These are phyloP conservation scores for Ophiosphaerella herpotricha DNA, from an alignment of 2,329 filamentous ascomycete genomes.

Conservation along the genomic window DNA sequence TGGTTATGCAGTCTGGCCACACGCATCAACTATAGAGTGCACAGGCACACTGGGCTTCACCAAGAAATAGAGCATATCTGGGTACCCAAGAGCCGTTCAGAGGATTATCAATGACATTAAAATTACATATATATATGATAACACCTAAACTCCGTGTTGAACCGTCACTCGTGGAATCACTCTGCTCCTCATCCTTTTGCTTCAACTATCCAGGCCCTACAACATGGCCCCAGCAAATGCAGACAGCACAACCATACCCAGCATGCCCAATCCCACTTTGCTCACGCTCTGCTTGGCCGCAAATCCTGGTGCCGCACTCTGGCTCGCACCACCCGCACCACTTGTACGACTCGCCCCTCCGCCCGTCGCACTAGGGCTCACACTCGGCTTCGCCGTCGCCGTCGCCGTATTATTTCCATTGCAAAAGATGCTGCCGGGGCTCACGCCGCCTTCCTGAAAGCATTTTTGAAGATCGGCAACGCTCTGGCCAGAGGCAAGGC, in stretches of 20 bases:
- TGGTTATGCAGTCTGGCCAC: too few relatives aligned
- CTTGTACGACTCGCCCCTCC: constrained; percentile 3
- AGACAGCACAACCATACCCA: constrained; percentile 33
- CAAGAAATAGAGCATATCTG: too few relatives aligned
- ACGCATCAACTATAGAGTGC: too few relatives aligned
- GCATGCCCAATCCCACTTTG: constrained; percentile 35
- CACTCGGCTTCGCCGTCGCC: constrained; percentile 29
- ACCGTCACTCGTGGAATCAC: too few relatives aligned
- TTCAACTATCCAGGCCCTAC: constrained; percentile 8
- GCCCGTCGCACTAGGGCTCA: constrained; percentile 14
- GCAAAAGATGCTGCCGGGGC: constrained; percentile 28
- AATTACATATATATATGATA: too few relatives aligned
- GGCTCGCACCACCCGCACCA: neutral
- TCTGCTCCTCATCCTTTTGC: neutral
- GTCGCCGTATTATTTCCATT: constrained; percentile 30
- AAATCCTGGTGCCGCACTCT: constrained; percentile 17
- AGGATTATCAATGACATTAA: too few relatives aligned
- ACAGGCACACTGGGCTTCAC: too few relatives aligned
- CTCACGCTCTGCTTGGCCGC: constrained; percentile 24
- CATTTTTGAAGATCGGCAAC: constrained; percentile 34
- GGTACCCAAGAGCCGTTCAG: too few relatives aligned
- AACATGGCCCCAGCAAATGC: constrained; percentile 33
- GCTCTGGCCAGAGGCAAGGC: constrained; percentile 31
- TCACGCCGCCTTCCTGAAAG: constrained; percentile 32
- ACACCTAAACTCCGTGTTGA: too few relatives aligned